Percentiles rank a stretch among this genome's conserved stretches.
Conservation (phyloP, 176 grass and related monocot species). For the Cenchrus purpureus region DNA sequence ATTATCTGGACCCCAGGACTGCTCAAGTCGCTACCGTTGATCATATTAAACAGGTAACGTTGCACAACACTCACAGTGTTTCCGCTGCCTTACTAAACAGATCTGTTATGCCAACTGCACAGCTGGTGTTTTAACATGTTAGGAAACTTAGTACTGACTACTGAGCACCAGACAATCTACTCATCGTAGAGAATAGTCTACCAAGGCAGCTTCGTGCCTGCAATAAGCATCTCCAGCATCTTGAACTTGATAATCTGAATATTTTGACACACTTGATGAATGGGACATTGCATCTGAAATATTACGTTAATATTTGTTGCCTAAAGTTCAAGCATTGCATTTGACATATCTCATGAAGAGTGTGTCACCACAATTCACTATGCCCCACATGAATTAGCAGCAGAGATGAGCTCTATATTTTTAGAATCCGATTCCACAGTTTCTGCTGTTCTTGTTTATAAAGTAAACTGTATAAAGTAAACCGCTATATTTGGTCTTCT, state of each 20-base stretch:
- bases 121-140: background rate
- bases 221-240: background rate
- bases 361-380: background rate
- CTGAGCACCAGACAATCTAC: background rate
- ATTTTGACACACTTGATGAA: conserved; percentile 26
- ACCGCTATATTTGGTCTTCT: background rate
- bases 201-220: background rate
- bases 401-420: background rate
- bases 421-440: background rate
- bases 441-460: conserved; percentile 17
- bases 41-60: conserved; percentile 86
- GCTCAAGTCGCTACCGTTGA: conserved; percentile 95
- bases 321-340: background rate
- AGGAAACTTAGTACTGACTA: background rate
- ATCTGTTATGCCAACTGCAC: background rate
- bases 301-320: background rate
- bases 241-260: conserved; percentile 16
- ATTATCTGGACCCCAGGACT: conserved; percentile 87
- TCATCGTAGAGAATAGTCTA: background rate
- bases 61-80: background rate
- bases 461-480: background rate
- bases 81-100: background rate
- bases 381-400: conserved; percentile 10
- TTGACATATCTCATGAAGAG: conserved; percentile 11
- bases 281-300: background rate